Evolutionary conservation across 371 early-diverging fungal genomes (phyloP).

Genomic region (Gilbertella persicaria): DNA sequence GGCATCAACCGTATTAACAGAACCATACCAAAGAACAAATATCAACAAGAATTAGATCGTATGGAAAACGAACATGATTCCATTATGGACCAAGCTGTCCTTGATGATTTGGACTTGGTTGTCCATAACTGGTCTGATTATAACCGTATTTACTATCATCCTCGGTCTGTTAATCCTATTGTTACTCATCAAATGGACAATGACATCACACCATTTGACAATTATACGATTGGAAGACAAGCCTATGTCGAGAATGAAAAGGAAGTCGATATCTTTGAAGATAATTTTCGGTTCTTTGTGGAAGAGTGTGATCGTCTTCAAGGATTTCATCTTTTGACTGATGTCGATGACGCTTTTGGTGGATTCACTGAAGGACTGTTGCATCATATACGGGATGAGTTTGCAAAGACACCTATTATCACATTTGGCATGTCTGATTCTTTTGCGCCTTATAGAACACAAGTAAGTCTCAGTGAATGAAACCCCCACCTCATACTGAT

Average conservation of each 20-base stretch:
- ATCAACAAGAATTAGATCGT: conserved; percentile 56
- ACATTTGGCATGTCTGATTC: conserved; percentile 61
- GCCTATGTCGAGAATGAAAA: conserved; percentile 68
- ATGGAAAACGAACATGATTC: conserved; percentile 31
- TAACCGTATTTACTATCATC: conserved; percentile 75
- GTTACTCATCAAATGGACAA: conserved; percentile 66
- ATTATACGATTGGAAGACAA: conserved; percentile 70
- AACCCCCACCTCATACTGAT: too few relatives aligned
- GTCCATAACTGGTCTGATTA: conserved; percentile 83
- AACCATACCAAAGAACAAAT: conserved; percentile 48
- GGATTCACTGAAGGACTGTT: conserved; percentile 71
- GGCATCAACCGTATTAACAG: conserved; percentile 43
- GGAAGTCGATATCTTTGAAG: conserved; percentile 70
- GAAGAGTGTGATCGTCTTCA: conserved; percentile 89
- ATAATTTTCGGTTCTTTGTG: conserved; percentile 72
- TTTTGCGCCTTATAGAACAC: conserved; percentile 19
- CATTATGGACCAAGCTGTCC: conserved; percentile 23
- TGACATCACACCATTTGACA: conserved; percentile 69
- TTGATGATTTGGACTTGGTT: conserved; percentile 35
- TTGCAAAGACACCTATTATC: conserved; percentile 69
- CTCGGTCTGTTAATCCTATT: conserved; percentile 65
- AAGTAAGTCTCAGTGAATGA: conserved; percentile 42
- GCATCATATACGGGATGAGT: conserved; percentile 75
- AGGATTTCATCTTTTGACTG: conserved; percentile 81
- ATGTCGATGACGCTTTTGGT: conserved; percentile 76